Evolutionary conservation across 192 early-diverging fungal genomes (phyloP), one percentile per base, ranked within the genome.

Genomic region (Rhizophagus prolifer): DNA sequence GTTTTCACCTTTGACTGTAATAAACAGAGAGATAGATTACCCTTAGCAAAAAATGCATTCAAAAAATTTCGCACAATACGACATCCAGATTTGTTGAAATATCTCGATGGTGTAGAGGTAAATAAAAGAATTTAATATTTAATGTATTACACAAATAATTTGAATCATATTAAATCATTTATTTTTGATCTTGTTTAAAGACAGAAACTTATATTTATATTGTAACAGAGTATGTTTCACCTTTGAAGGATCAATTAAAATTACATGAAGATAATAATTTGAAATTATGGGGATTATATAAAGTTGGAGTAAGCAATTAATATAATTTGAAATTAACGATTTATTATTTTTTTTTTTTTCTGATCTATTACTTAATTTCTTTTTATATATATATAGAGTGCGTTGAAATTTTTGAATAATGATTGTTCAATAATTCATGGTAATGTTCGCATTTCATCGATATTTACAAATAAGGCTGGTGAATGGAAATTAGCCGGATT

Each of bases 401-500:
- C 92, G 2, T 75, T 98, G 69, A 91, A 92, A 80, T 97, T 98
- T 79, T 82, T 97, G 64, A 95, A 94, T 75, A 85, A 87, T 66
- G 96, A 98, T 78, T 92, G 94, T 74, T 82, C 82, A 25, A 85
- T 97, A 79, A 90, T 97, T 3, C 97, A 99, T 75, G 97, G 94
- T 16, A 95, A 93, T 84, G 76, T 99, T 64, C 86, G 89, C 10
- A 80, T 90, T 9, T 86, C 86, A 0, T 93, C 94, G 1, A 92
- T 99, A 69, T 97, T 91, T 79, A 92, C 90, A 28, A 98, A 94
- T 16, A 89, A 91, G 71, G 92, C 94, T 10, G 97, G 97, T 63
- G 97, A 99, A 81, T 99, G 96, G 96, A 94, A 91, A 75, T 85
- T 99, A 38, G 93, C 94, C n/a, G 96, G 95, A 4, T 87, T 97